A percentile compares a stretch with the other conserved stretches of the same genome.
phyloP scores from a whole-genome alignment of 441 rosid species.

The Kokia cookei region DNA sequence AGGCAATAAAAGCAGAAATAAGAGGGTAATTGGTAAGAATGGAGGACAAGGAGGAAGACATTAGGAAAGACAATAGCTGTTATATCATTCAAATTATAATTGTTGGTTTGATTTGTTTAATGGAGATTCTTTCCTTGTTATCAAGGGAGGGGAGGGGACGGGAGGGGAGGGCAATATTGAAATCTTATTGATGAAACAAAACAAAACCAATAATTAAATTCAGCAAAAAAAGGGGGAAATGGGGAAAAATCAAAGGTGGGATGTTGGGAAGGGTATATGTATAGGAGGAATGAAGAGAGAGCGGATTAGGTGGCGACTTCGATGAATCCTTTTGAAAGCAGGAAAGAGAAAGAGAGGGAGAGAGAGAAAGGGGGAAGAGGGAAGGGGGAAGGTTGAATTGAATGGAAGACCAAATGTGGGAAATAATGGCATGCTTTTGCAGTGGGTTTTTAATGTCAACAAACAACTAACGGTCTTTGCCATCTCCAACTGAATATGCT shows the following conservation, averaged over 20 bases:
- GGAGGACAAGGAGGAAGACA: conserved; percentile 23
- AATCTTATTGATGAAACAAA: neutral
- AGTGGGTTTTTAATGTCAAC: neutral
- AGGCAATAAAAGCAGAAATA: conserved; percentile 48
- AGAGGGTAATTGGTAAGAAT: conserved; percentile 60
- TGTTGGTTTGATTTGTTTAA: neutral
- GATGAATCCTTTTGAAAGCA: neutral
- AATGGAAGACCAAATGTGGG: neutral
- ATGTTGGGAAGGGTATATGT: neutral
- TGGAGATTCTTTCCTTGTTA: neutral
- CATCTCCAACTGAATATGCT: conserved; percentile 10
- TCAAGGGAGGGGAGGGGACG: neutral
- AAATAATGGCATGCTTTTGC: neutral
- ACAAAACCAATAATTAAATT: neutral
- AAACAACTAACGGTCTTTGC: conserved; percentile 29
- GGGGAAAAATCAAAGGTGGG: neutral
- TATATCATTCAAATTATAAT: conserved; percentile 14
- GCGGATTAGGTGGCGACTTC: conserved; percentile 8
- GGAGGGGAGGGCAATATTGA: neutral
- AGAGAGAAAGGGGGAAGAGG: too few relatives aligned
- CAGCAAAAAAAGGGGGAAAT: neutral
- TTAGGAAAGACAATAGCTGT: conserved; percentile 33
- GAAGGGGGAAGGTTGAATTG: neutral
- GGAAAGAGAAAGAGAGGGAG: neutral
- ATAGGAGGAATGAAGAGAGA: neutral